phyloP scores from a whole-genome alignment of 2,329 filamentous ascomycete genomes.

The Aspergillus cejpii region DNA sequence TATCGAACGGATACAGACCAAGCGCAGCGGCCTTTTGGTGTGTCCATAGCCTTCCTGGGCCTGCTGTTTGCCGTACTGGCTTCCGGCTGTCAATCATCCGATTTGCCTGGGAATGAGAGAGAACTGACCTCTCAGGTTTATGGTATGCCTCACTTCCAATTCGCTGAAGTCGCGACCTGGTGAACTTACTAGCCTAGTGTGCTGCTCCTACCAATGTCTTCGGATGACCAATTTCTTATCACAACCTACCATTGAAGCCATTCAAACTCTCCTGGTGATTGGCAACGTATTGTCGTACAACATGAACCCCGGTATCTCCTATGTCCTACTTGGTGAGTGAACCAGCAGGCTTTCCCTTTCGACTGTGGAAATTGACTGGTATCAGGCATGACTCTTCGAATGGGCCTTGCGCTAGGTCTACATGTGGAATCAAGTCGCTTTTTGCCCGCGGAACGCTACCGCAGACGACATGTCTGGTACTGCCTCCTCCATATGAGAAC shows the following conservation, averaged over 20 bases:
- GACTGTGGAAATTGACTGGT: slow-evolving; percentile 3
- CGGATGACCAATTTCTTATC: slow-evolving; percentile 59
- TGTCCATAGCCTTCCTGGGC: slow-evolving; percentile 53
- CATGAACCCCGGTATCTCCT: slow-evolving; percentile 59
- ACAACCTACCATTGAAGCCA: slow-evolving; percentile 54
- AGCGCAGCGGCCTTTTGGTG: slow-evolving; percentile 52
- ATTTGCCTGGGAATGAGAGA: slow-evolving; percentile 52
- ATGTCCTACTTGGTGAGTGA: slow-evolving; percentile 48
- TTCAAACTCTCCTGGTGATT: slow-evolving; percentile 56
- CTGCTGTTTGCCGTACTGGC: slow-evolving; percentile 57
- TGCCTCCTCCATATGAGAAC: slow-evolving; percentile 1
- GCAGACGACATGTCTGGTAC: slow-evolving; percentile 42
- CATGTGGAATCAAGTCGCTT: slow-evolving; percentile 53
- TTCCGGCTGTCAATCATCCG: slow-evolving; percentile 56
- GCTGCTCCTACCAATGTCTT: slow-evolving; percentile 59
- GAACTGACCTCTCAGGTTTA: slow-evolving; percentile 60
- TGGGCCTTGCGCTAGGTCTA: slow-evolving; percentile 55
- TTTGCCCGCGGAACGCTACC: slow-evolving; percentile 44
- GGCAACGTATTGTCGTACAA: slow-evolving; percentile 57
- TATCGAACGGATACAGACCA: slow-evolving; percentile 43
- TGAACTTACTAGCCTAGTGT: slow-evolving; percentile 42
- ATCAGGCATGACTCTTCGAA: slow-evolving; percentile 51
- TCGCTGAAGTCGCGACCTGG: background rate
- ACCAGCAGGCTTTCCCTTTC: background rate
- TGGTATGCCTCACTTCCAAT: slow-evolving; percentile 36